Evolutionary conservation across 495 filamentous ascomycete genomes (phyloP).

Genomic region (Neurospora sp.): DNA sequence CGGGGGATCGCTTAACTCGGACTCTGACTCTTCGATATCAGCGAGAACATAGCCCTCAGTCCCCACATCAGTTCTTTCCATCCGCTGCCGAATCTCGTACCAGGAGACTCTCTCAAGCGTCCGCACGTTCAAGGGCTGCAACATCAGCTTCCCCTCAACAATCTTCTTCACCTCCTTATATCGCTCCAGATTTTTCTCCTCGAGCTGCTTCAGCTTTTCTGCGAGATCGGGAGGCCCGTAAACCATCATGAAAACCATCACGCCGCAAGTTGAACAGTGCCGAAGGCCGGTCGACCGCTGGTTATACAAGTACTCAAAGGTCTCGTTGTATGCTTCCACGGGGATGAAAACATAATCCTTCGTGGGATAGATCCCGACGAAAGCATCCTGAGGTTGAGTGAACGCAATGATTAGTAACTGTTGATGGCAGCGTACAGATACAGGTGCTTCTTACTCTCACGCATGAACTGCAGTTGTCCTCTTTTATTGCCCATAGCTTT

Average conservation of each 20-base stretch:
- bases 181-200: slow-evolving; percentile 7
- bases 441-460: slow-evolving; percentile 3
- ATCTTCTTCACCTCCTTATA: slow-evolving; percentile 4
- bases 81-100: not conserved
- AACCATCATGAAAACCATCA: slow-evolving; percentile 10
- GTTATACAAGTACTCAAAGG: slow-evolving; percentile 12
- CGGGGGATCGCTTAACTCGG: slow-evolving; percentile 9
- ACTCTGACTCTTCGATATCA: slow-evolving; percentile 4
- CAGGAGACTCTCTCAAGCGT: slow-evolving; percentile 8
- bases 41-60: slow-evolving; percentile 11
- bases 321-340: slow-evolving; percentile 1
- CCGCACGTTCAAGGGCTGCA: slow-evolving; percentile 15
- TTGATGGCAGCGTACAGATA: not conserved
- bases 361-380: slow-evolving; percentile 11
- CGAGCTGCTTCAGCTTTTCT: slow-evolving; percentile 2
- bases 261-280: slow-evolving; percentile 12
- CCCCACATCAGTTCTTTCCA: slow-evolving; percentile 6
- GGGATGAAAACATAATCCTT: slow-evolving; percentile 10
- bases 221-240: slow-evolving; percentile 10
- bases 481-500: not conserved
- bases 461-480: slow-evolving; percentile 17
- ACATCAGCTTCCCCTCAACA: slow-evolving; percentile 7
- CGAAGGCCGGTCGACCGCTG: not conserved
- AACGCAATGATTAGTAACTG: not conserved
- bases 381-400: slow-evolving; percentile 4